Conservation (phyloP, 2,329 filamentous ascomycete species). For the Cordyceps cateniannulata region DNA sequence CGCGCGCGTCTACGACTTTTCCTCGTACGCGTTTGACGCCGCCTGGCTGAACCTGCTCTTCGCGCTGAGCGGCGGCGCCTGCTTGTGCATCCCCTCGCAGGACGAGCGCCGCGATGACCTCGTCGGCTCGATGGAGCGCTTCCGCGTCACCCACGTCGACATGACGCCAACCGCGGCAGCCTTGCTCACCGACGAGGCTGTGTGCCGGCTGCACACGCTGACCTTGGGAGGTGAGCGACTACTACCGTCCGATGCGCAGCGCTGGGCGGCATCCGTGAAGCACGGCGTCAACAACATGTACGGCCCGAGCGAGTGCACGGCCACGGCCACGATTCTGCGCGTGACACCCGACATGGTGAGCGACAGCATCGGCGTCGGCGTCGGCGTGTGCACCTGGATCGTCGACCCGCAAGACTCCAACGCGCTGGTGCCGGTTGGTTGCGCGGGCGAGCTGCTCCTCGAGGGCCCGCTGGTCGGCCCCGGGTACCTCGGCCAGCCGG, state of each 20-base stretch:
- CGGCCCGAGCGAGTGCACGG: constrained; percentile 2
- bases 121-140: constrained; percentile 7
- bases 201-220: not conserved
- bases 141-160: constrained; percentile 7
- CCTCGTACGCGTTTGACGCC: constrained; percentile 12
- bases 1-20: constrained; percentile 11
- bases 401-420: constrained; percentile 5
- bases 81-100: constrained; percentile 13
- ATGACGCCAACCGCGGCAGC: constrained; percentile 8
- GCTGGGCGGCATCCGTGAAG: not conserved
- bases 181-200: not conserved
- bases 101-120: constrained; percentile 10
- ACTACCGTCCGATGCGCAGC: not conserved
- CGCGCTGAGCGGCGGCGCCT: constrained; percentile 4
- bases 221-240: constrained; percentile 1
- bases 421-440: constrained; percentile 13
- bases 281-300: constrained; percentile 8
- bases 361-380: constrained; percentile 11
- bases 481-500: constrained; percentile 14
- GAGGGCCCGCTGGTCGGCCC: constrained; percentile 15
- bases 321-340: not conserved
- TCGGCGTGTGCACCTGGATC: constrained; percentile 6
- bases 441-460: constrained; percentile 17
- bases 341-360: not conserved
- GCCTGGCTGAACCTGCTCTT: constrained; percentile 4